Percentiles rank a stretch among this genome's conserved stretches.
Conservation (phyloP, 495 filamentous ascomycete species). For the Lasiosphaeria miniovina region DNA sequence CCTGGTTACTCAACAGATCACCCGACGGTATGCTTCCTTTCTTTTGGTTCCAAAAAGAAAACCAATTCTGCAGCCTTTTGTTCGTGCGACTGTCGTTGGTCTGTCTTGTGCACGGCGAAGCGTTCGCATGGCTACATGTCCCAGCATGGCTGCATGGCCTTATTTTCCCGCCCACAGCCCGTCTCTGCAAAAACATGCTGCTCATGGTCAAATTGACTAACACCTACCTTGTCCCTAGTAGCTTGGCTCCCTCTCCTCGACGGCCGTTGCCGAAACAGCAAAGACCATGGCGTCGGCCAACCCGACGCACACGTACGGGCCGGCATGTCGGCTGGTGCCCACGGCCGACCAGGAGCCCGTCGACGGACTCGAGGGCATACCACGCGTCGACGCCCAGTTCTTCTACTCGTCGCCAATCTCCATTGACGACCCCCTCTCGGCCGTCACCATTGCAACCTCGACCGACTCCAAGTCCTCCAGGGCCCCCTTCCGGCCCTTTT, state of each 20-base stretch:
- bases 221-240: neutral
- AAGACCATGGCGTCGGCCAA: slow-evolving; percentile 18
- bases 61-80: too few species aligned
- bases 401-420: slow-evolving; percentile 76
- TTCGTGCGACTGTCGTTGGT: too few species aligned
- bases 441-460: slow-evolving; percentile 54
- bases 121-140: too few species aligned
- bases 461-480: slow-evolving; percentile 50
- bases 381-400: slow-evolving; percentile 64
- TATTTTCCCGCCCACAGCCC: too few species aligned
- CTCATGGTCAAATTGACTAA: neutral
- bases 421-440: slow-evolving; percentile 78
- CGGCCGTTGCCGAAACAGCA: neutral
- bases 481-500: slow-evolving; percentile 70
- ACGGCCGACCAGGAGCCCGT: slow-evolving; percentile 27
- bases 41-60: too few species aligned
- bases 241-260: neutral
- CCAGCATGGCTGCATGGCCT: too few species aligned
- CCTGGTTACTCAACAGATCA: too few species aligned
- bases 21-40: too few species aligned
- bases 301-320: slow-evolving; percentile 35
- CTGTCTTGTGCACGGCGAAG: too few species aligned
- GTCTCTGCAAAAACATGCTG: too few species aligned
- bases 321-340: slow-evolving; percentile 42
- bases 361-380: slow-evolving; percentile 44